Percentiles rank a stretch among this genome's conserved stretches.
phyloP scores from a whole-genome alignment of 2,329 filamentous ascomycete species.

The Myriosclerotinia duriaeana region DNA sequence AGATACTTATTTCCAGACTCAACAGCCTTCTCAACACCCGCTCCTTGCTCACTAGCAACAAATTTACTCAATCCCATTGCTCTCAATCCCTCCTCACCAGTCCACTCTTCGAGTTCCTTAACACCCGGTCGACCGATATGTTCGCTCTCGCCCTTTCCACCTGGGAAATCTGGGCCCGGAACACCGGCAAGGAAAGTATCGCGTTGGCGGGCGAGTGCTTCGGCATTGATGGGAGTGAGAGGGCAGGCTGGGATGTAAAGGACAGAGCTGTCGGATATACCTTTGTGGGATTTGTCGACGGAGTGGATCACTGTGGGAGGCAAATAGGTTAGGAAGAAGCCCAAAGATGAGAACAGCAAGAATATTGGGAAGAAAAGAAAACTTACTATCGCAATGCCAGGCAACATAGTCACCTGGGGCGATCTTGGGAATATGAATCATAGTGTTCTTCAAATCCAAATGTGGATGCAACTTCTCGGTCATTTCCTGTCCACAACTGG shows the following conservation, averaged over 20 bases:
- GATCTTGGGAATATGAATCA: constrained; percentile 64
- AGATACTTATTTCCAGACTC: background rate
- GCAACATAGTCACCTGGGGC: constrained; percentile 67
- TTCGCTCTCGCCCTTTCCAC: constrained; percentile 64
- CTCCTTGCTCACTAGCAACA: background rate
- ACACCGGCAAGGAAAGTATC: constrained; percentile 67
- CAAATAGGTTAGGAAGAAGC: background rate
- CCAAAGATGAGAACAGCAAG: background rate
- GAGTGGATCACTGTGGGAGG: constrained; percentile 54
- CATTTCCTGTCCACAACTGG: constrained; percentile 63
- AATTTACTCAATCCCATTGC: constrained; percentile 54
- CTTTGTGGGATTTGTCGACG: constrained; percentile 76
- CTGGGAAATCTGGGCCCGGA: constrained; percentile 69
- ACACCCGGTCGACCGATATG: constrained; percentile 49
- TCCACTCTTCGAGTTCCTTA: constrained; percentile 40
- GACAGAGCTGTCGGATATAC: constrained; percentile 73
- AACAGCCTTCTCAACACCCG: constrained; percentile 1
- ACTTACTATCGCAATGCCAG: constrained; percentile 52
- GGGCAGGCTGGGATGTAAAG: constrained; percentile 88
- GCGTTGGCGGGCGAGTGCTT: constrained; percentile 70
- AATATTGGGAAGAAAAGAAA: no score
- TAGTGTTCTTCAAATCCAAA: constrained; percentile 58
- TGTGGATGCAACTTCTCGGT: constrained; percentile 62
- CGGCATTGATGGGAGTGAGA: constrained; percentile 70
- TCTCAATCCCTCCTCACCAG: constrained; percentile 52